Conservation (phyloP, 1,284 basidiomycete genomes). For the Moniliophthora roreri region DNA sequence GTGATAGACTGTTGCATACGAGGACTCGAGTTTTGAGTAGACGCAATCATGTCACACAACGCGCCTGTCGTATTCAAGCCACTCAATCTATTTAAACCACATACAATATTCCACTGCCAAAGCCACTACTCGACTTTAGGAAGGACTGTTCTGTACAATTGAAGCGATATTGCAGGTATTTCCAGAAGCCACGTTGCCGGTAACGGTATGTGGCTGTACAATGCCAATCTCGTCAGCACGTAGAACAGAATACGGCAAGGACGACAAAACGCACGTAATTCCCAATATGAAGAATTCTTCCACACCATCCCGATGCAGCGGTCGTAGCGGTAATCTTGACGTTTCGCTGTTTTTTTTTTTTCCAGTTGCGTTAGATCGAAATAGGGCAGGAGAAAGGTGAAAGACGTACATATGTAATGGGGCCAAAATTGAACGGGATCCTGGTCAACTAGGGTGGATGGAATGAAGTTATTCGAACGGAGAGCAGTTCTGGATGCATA, state of each 20-base stretch:
- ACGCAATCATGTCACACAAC: no score
- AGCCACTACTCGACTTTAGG: no score
- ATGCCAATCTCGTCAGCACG: neutral
- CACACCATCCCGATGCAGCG: constrained; percentile 27
- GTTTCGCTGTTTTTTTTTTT: no score
- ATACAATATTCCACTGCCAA: no score
- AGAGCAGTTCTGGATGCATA: no score
- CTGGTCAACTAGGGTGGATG: constrained; percentile 19
- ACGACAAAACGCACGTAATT: constrained; percentile 18
- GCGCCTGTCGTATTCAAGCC: no score
- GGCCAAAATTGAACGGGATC: constrained; percentile 29
- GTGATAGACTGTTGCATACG: no score
- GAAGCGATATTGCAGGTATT: constrained; percentile 24
- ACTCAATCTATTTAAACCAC: no score
- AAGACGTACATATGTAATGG: constrained; percentile 23
- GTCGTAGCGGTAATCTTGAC: constrained; percentile 27
- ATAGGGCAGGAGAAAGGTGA: neutral
- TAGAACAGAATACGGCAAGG: neutral
- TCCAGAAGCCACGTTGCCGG: constrained; percentile 22
- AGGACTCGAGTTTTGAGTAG: no score
- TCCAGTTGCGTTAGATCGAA: constrained; percentile 7
- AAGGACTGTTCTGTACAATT: constrained; percentile 25
- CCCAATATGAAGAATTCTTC: constrained; percentile 25
- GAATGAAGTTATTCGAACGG: neutral
- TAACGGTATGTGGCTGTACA: constrained; percentile 24